Evolutionary conservation across 2,329 filamentous ascomycete species (phyloP).

Genomic region (Diaporthe citri): DNA sequence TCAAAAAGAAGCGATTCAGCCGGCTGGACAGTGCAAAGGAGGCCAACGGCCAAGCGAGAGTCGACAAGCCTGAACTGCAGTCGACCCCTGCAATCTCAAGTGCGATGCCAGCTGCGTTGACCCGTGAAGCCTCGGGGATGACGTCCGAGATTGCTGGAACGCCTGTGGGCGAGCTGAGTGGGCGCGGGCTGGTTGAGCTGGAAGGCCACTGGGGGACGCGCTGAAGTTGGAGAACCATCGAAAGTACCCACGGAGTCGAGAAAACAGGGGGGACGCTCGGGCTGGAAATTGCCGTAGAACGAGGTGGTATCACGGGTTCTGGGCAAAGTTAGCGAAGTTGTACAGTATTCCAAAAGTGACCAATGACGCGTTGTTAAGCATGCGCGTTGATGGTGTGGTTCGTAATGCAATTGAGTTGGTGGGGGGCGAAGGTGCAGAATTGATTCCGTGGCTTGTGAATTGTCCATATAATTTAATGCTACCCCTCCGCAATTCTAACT

Average conservation of each 20-base stretch:
- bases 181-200: not conserved
- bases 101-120: not conserved
- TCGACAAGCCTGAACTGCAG: not conserved
- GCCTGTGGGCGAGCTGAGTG: not conserved
- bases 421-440: not conserved
- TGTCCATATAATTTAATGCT: not conserved
- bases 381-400: not conserved
- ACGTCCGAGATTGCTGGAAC: not conserved
- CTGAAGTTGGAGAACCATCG: not conserved
- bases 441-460: not conserved
- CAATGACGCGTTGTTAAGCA: not conserved
- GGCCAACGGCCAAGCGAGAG: not conserved
- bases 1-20: not conserved
- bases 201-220: not conserved
- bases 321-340: not conserved
- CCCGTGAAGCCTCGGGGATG: not conserved
- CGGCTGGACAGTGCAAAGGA: not conserved
- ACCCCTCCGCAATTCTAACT: not conserved
- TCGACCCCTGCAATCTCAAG: not conserved
- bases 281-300: not conserved
- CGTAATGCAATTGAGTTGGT: not conserved
- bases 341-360: not conserved
- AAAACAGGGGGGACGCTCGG: not conserved
- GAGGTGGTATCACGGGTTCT: not conserved
- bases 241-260: not conserved